A percentile compares a stretch with the other conserved stretches of the same genome.
phyloP scores from a whole-genome alignment of 768 basidiomycete genomes.

The Tricholoma sp. region DNA sequence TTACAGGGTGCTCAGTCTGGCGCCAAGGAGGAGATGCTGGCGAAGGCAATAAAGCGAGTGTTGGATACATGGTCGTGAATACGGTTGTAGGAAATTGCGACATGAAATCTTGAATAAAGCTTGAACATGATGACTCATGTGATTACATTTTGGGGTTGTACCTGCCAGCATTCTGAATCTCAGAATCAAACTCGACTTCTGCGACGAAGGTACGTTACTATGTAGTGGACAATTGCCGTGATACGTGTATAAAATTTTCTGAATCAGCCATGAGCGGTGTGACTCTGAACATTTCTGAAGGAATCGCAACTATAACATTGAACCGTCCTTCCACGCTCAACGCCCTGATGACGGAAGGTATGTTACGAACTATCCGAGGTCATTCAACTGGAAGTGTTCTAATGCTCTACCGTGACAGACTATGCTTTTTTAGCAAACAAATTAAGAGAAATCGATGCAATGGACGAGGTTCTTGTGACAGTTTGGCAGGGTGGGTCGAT shows the following conservation, averaged over 20 bases:
- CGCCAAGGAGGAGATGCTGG: constrained; percentile 37
- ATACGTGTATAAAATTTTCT: background rate
- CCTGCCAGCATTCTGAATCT: no score
- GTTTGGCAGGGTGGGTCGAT: constrained; percentile 54
- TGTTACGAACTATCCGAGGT: background rate
- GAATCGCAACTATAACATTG: constrained; percentile 66
- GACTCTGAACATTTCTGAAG: constrained; percentile 42
- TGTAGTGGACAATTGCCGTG: background rate
- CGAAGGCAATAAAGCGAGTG: constrained; percentile 34
- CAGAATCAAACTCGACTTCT: background rate
- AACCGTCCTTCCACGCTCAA: constrained; percentile 57
- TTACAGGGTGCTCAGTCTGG: constrained; percentile 24
- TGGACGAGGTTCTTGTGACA: constrained; percentile 59
- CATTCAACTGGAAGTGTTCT: background rate
- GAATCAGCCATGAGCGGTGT: constrained; percentile 35
- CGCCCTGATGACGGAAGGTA: constrained; percentile 51
- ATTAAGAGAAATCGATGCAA: constrained; percentile 51
- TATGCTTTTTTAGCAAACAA: constrained; percentile 57
- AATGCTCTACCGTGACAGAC: constrained; percentile 38
- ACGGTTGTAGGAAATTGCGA: background rate
- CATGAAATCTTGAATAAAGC: no score
- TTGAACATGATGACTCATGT: no score
- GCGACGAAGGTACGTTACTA: background rate
- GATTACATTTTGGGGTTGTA: no score
- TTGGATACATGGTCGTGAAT: constrained; percentile 22